phyloP scores from a whole-genome alignment of 2,329 filamentous ascomycete species.

The Aschersonia sp. region DNA sequence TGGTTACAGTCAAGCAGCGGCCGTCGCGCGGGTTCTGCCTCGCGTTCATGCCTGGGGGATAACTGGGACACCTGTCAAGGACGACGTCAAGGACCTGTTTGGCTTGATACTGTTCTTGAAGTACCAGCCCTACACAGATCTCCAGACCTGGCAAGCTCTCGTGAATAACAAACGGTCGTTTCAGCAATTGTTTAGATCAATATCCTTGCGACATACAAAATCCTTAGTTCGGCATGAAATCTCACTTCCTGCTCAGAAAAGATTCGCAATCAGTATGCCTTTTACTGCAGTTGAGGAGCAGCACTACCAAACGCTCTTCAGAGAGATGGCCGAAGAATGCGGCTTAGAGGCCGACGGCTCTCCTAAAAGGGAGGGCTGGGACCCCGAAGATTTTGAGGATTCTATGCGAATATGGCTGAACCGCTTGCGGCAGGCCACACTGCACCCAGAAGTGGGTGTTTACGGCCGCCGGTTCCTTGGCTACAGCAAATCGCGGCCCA shows the following conservation, averaged over 20 bases:
- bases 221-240: conserved; percentile 66
- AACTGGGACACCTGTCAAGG: conserved; percentile 74
- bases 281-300: conserved; percentile 88
- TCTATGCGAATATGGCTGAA: conserved; percentile 70
- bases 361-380: conserved; percentile 48
- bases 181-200: conserved; percentile 49
- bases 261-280: conserved; percentile 77
- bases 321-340: conserved; percentile 58
- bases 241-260: conserved; percentile 64
- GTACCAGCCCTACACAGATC: conserved; percentile 58
- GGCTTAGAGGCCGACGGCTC: conserved; percentile 50
- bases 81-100: conserved; percentile 61
- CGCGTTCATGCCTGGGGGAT: conserved; percentile 84
- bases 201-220: conserved; percentile 80
- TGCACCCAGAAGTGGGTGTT: conserved; percentile 71
- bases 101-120: conserved; percentile 71
- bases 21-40: conserved; percentile 66
- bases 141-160: conserved; percentile 54
- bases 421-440: conserved; percentile 63
- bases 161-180: conserved; percentile 52
- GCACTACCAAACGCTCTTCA: conserved; percentile 65
- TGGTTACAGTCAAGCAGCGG: conserved; percentile 70
- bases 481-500: conserved; percentile 44
- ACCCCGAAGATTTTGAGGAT: conserved; percentile 48
- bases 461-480: conserved; percentile 51